Percentiles rank a stretch among this genome's conserved stretches.
These are phyloP conservation scores for Candida mesenterica DNA, from an alignment of 1,139 yeast species.

Conservation along the genomic window DNA sequence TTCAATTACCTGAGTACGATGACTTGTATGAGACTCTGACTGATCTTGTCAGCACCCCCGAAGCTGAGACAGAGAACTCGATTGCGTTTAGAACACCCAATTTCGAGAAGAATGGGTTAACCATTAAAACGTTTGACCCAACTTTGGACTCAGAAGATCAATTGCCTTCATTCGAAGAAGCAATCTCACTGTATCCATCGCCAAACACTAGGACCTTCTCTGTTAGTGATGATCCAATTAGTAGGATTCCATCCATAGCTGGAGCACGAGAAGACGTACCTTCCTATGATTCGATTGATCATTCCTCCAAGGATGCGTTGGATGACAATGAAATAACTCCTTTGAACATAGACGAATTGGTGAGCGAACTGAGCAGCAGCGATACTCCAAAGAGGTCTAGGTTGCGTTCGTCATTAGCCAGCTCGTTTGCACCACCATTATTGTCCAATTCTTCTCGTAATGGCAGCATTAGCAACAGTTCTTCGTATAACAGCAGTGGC, in stretches of 20 bases:
- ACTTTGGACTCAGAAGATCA: conserved; percentile 24
- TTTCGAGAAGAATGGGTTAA: conserved; percentile 36
- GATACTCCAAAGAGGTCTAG: conserved; percentile 15
- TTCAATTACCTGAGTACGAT: conserved; percentile 68
- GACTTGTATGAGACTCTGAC: conserved; percentile 20
- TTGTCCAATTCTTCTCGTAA: conserved; percentile 2
- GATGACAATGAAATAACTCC: conserved; percentile 5
- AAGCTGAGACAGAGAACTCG: not conserved
- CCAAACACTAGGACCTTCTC: conserved; percentile 39
- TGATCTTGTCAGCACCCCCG: not conserved
- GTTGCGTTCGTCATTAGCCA: conserved; percentile 24
- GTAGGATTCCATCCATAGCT: conserved; percentile 33
- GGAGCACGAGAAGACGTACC: conserved; percentile 32
- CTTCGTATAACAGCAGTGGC: too few relatives aligned
- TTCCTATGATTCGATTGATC: conserved; percentile 27
- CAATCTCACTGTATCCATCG: conserved; percentile 29
- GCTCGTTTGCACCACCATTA: conserved; percentile 23
- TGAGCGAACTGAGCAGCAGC: conserved; percentile 5
- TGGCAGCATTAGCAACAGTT: conserved; percentile 1
- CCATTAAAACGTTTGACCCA: conserved; percentile 31
- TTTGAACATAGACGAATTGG: conserved; percentile 15
- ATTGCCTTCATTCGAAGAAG: conserved; percentile 63
- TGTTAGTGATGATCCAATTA: conserved; percentile 33
- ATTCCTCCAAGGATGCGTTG: not conserved
- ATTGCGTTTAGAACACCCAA: conserved; percentile 37